phyloP scores from a whole-genome alignment of 1,284 basidiomycete genomes.

The Boletus albobrunnescens region DNA sequence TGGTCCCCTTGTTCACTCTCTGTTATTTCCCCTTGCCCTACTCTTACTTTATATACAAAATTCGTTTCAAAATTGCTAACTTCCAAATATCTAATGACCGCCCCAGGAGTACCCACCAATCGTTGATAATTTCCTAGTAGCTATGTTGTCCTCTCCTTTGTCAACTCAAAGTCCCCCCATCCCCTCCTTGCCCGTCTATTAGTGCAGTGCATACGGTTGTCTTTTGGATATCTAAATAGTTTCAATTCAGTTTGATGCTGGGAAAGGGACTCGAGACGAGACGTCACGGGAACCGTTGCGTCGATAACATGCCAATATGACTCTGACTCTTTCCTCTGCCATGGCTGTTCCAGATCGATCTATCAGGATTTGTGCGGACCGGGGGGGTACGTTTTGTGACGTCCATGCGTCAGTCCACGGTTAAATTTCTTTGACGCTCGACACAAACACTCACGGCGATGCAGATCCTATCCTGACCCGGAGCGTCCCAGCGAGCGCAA shows the following conservation, averaged over 20 bases:
- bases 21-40: neutral
- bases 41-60: slow-evolving; percentile 6
- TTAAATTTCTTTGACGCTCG: neutral
- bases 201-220: slow-evolving; percentile 20
- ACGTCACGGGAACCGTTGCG: neutral
- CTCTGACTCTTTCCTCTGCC: neutral
- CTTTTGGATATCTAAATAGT: slow-evolving; percentile 20
- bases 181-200: slow-evolving; percentile 7
- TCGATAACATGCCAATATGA: slow-evolving; percentile 4
- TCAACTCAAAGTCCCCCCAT: neutral
- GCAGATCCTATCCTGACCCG: slow-evolving; percentile 70
- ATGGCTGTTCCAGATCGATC: slow-evolving; percentile 53
- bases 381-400: slow-evolving; percentile 80
- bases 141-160: slow-evolving; percentile 23
- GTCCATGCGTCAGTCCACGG: slow-evolving; percentile 58
- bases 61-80: slow-evolving; percentile 17
- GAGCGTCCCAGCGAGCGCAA: slow-evolving; percentile 55
- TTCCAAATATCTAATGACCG: slow-evolving; percentile 22
- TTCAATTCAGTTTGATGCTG: slow-evolving; percentile 5
- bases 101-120: slow-evolving; percentile 21
- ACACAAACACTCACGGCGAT: neutral
- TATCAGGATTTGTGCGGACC: slow-evolving; percentile 51
- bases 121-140: slow-evolving; percentile 23
- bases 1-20: slow-evolving; percentile 9
- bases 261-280: slow-evolving; percentile 1